Base-by-base conservation (phyloP, 176 grass and related monocot genomes). In the Urochloa ruziziensis region DNA sequence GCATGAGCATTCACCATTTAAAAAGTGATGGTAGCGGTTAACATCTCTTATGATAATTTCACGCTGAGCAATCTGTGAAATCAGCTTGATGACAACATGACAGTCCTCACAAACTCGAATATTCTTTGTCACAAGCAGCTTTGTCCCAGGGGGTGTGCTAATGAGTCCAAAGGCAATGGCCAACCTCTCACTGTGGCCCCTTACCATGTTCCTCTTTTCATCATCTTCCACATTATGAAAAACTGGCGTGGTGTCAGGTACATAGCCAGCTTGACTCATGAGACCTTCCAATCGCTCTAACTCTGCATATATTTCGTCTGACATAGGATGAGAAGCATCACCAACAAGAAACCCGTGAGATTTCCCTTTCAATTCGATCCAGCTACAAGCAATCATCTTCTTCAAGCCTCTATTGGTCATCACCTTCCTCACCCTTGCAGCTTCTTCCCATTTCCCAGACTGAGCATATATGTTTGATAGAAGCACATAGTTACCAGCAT, bases 21-120 rank as follows among this genome's bases (percentile, higher is more conserved):
- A 84, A 69, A 97, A 97, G 67, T 88, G 86, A 88, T 97, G 89
- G 44, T 91, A 97, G 9, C 84, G 68, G 39, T 97, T 97, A 83
- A 97, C 94, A 90, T 97, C 94, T 86, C 91, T 91, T 67, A 94
- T 81, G 75, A 94, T 82, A 70, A 94, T 91, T 70, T 97, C 94
- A 27, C 89, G 89, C 51, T 88, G 84, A 35, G 30, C 66, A 56
- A 97, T 94, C 70, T 46, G 42, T 18, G 94, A 94, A 86, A 97
- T 94, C 60, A 94, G 65, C 85, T 97, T 97, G 72, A 92, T 92
- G 54, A 84, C 94, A 60, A 78, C 70, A 87, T 94, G 94, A 67
- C 87, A 97, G 63, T 97, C 94, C 84, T 94, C 91, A 19, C 89
- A 94, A 43, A 97, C 87, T 83, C 87, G 83, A 27, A 94, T 87